Base-by-base conservation (phyloP, 371 early-diverging fungal species). In the Dichotomocladium elegans region DNA sequence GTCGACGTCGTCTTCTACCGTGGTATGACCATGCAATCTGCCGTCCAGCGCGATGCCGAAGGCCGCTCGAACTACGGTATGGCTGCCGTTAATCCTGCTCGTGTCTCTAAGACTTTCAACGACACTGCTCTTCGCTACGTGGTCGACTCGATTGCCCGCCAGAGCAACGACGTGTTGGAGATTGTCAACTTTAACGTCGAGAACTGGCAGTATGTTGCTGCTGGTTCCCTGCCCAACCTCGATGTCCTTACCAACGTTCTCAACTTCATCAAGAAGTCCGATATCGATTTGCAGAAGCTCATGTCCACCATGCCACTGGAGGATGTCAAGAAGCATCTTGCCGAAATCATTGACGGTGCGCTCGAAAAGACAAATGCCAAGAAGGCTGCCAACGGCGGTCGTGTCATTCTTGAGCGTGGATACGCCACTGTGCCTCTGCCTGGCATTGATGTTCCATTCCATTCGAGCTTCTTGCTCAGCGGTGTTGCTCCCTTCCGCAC, bases 141-240 rank as follows among this genome's bases (percentile, higher is more conserved):
- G 24, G 91, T 97, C 24, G 83, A 87, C 57, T 77, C 90, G 29
- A 91, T 96, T 64, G 88, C 89, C 53, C 80, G 85, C 57, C 77
- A 82, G 53, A 84, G 88, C 48, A 74, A 79, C 40, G 88, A 86
- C 41, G 82, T 97, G 26, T 72, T 95, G 50, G 96, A 97, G 63
- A 92, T 97, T 64, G 96, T 95, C 66, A 97, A 97, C 83, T 92
- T 87, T 79, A 97, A 97, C 81, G 96, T 97, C 28, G 92, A 91
- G 55, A 92, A 89, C 83, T 86, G 89, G 85, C 98, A 97, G 77
- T 96, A 95, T 62, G 95, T 96, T 26, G 89, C 93, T 28, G 91
- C 98, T 47, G 98, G 98, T 66, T 89, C 93, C 41, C 72, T 89
- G 53, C 72, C 81, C 58, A 84, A 85, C 69, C 67, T 97, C 40